phyloP scores from a whole-genome alignment of 2,329 filamentous ascomycete genomes.

The Hypoxylon sp. region DNA sequence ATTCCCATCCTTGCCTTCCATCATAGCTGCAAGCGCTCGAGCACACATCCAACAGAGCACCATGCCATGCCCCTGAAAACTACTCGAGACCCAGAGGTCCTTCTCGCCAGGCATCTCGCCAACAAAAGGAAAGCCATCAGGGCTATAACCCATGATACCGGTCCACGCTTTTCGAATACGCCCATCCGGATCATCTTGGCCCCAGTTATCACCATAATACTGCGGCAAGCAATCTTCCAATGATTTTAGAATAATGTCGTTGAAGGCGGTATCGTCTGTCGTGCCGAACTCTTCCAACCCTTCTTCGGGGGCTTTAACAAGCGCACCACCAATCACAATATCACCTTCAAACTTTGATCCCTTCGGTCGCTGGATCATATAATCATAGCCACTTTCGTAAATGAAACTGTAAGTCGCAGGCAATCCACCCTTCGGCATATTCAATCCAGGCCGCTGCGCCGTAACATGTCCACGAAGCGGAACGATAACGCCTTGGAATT shows the following conservation, averaged over 20 bases:
- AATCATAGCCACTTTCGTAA: constrained; percentile 69
- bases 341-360: constrained; percentile 55
- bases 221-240: constrained; percentile 52
- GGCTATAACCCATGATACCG: constrained; percentile 65
- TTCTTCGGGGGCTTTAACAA: constrained; percentile 51
- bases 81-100: constrained; percentile 64
- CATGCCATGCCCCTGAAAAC: constrained; percentile 75
- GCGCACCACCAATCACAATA: constrained; percentile 70
- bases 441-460: constrained; percentile 50
- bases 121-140: constrained; percentile 62
- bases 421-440: constrained; percentile 51
- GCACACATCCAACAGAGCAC: constrained; percentile 68
- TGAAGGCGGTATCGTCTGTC: constrained; percentile 63
- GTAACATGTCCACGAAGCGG: constrained; percentile 61
- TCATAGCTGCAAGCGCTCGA: constrained; percentile 64
- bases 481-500: constrained; percentile 57
- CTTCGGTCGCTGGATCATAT: constrained; percentile 68
- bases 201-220: constrained; percentile 64
- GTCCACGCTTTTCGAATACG: constrained; percentile 59
- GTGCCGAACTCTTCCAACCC: constrained; percentile 62
- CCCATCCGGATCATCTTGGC: constrained; percentile 51
- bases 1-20: constrained; percentile 48
- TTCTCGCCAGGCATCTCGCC: constrained; percentile 56
- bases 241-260: constrained; percentile 60
- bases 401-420: constrained; percentile 68